phyloP scores from a whole-genome alignment of 345 rosid species.

The Eutrema yunnanense region DNA sequence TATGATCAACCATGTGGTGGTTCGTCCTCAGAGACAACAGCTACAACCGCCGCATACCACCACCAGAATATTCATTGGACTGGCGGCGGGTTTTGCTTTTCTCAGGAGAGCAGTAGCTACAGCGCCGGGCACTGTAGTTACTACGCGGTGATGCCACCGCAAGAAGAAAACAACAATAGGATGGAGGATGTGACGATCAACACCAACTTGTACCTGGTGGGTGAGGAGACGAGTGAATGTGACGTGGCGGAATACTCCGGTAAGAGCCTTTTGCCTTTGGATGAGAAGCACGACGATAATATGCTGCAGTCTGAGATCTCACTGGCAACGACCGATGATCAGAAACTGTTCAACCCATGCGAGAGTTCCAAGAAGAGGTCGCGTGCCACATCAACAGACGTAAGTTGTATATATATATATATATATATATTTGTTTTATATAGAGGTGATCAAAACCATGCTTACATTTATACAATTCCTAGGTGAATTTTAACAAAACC shows the following conservation, averaged over 20 bases:
- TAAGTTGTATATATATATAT: conserved; percentile 29
- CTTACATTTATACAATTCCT: background rate
- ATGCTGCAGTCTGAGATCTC: conserved; percentile 13
- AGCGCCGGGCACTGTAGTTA: conserved; percentile 12
- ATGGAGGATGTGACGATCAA: conserved; percentile 34
- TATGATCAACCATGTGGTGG: conserved; percentile 24
- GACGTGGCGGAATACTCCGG: conserved; percentile 27
- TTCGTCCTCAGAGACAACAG: conserved; percentile 14
- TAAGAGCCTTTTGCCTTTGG: conserved; percentile 13
- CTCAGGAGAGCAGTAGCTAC: conserved; percentile 35
- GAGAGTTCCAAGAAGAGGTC: conserved; percentile 53
- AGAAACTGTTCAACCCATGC: conserved; percentile 19
- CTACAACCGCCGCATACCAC: conserved; percentile 12
- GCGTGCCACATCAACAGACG: conserved; percentile 32
- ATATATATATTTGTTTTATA: background rate
- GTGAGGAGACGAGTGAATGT: conserved; percentile 33
- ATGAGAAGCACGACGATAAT: conserved; percentile 13
- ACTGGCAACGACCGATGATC: conserved; percentile 16
- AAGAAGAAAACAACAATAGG: conserved; percentile 25
- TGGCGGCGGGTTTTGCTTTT: conserved; percentile 19
- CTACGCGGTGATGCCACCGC: conserved; percentile 14
- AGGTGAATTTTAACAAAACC: background rate
- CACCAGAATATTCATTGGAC: background rate
- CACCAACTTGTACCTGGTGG: conserved; percentile 39
- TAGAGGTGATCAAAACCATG: background rate